Evolutionary conservation across 2,329 filamentous ascomycete genomes (phyloP).

Genomic region (Stachybotrys chlorohalonatus): DNA sequence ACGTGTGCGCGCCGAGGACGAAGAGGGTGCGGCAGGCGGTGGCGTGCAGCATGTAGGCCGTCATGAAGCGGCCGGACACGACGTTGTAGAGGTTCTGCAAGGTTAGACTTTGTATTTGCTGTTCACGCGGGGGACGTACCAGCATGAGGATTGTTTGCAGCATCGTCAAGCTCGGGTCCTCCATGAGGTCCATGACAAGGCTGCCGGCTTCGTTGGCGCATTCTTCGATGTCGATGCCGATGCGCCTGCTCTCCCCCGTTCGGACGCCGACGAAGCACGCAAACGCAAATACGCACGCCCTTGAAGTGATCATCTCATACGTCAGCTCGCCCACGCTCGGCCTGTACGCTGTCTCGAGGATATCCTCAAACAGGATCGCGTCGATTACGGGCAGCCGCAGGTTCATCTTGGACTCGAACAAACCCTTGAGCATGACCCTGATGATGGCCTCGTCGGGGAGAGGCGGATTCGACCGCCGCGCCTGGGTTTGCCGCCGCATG

Average conservation of each 20-base stretch:
- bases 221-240: constrained; percentile 26
- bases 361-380: constrained; percentile 32
- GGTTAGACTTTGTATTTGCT: not conserved
- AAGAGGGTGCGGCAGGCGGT: constrained; percentile 38
- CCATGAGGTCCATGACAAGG: constrained; percentile 30
- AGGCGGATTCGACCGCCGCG: not conserved
- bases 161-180: constrained; percentile 31
- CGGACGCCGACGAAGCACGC: constrained; percentile 23
- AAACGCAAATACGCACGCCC: constrained; percentile 40
- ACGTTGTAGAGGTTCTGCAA: constrained; percentile 31
- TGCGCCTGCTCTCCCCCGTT: constrained; percentile 4
- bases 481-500: constrained; percentile 2
- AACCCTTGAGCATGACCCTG: constrained; percentile 13
- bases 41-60: constrained; percentile 32
- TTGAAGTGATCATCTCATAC: constrained; percentile 23
- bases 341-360: constrained; percentile 34
- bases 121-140: constrained; percentile 22
- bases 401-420: constrained; percentile 23
- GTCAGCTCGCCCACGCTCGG: constrained; percentile 7
- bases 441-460: constrained; percentile 6
- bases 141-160: constrained; percentile 38
- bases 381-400: constrained; percentile 42
- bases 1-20: constrained; percentile 35
- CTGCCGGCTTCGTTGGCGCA: constrained; percentile 30
- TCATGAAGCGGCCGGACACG: constrained; percentile 35